Percentiles rank a stretch among this genome's conserved stretches.
Conservation (phyloP, 371 early-diverging fungal species). For the Haplosporangium sp. region DNA sequence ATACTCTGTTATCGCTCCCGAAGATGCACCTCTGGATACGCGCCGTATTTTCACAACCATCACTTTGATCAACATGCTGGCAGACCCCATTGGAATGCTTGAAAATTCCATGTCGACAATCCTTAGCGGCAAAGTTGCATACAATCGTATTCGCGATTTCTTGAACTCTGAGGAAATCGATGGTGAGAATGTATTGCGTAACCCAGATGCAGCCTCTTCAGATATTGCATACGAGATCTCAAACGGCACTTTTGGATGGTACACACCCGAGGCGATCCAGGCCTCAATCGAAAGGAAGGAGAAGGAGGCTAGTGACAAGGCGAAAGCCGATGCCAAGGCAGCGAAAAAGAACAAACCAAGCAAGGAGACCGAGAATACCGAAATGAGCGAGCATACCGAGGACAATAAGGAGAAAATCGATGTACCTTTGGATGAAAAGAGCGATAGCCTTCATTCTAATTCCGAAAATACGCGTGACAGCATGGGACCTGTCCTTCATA, state of each 20-base stretch:
- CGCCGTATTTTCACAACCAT: slow-evolving; percentile 73
- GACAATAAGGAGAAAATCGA: not conserved
- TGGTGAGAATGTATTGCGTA: slow-evolving; percentile 47
- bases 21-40: slow-evolving; percentile 65
- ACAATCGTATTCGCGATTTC: slow-evolving; percentile 37
- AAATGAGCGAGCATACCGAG: not conserved
- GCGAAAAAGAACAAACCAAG: slow-evolving; percentile 10
- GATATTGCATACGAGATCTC: slow-evolving; percentile 49
- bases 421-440: not conserved
- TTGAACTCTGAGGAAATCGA: slow-evolving; percentile 68
- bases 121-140: slow-evolving; percentile 28
- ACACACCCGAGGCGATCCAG: slow-evolving; percentile 52
- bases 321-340: slow-evolving; percentile 21
- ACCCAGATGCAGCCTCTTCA: slow-evolving; percentile 43
- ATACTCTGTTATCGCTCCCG: slow-evolving; percentile 65
- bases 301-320: slow-evolving; percentile 35
- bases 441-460: not conserved
- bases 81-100: slow-evolving; percentile 82
- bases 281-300: slow-evolving; percentile 30
- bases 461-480: slow-evolving; percentile 6
- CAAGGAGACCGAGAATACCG: not conserved
- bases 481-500: slow-evolving; percentile 38
- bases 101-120: slow-evolving; percentile 23
- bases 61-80: slow-evolving; percentile 88
- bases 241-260: slow-evolving; percentile 73